phyloP scores from a whole-genome alignment of 345 rosid species.

The Sisymbrium irio region DNA sequence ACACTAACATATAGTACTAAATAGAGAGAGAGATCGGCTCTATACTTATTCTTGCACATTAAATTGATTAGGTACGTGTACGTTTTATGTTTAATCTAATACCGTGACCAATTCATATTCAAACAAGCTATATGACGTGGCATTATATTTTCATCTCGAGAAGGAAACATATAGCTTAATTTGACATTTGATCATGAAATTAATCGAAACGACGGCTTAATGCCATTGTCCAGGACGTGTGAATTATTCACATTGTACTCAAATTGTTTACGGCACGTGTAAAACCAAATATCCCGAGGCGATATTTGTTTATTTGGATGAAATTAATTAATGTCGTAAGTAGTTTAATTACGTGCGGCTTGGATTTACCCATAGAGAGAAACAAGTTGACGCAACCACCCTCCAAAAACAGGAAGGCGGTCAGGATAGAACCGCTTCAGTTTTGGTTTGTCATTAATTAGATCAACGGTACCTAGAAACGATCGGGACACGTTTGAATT shows the following conservation, averaged over 20 bases:
- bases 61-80: conserved; percentile 24
- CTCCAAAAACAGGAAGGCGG: too few relatives aligned
- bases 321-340: neutral
- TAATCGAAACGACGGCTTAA: neutral
- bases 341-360: neutral
- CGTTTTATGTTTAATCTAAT: conserved; percentile 18
- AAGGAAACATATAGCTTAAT: neutral
- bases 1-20: neutral
- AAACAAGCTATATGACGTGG: conserved; percentile 13
- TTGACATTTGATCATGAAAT: neutral
- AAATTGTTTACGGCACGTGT: conserved; percentile 18
- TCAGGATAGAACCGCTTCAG: too few relatives aligned
- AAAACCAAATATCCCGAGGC: neutral
- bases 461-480: neutral
- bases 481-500: neutral
- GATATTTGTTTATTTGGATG: neutral
- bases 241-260: neutral
- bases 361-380: neutral
- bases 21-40: neutral
- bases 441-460: neutral
- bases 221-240: neutral
- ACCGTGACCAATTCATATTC: conserved; percentile 6
- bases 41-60: neutral
- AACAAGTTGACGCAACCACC: too few relatives aligned
- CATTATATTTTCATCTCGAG: neutral